phyloP scores from a whole-genome alignment of 2,329 filamentous ascomycete species.

The Metarhizium brunneum region DNA sequence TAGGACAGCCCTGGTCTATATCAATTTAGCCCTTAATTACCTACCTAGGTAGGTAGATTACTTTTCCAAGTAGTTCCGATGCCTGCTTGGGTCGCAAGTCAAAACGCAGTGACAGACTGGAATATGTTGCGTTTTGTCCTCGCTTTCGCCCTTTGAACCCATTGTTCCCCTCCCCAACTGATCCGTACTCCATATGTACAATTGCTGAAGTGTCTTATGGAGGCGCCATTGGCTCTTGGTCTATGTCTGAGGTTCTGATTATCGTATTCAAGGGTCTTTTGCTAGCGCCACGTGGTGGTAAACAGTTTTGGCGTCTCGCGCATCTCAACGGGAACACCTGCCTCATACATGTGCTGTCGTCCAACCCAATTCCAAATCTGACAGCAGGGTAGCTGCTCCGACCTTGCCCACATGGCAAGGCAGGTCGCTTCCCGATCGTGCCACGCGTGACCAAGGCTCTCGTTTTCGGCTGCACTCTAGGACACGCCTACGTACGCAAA shows the following conservation, averaged over 20 bases:
- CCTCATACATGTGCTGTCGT: neutral
- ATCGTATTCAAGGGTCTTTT: neutral
- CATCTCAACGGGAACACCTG: no score
- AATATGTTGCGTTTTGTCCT: no score
- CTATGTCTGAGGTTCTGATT: neutral
- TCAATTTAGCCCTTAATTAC: no score
- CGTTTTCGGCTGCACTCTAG: neutral
- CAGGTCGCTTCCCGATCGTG: neutral
- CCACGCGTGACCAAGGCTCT: neutral
- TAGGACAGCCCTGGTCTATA: no score
- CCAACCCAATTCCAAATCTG: neutral
- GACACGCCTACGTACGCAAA: neutral
- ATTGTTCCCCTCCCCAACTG: no score
- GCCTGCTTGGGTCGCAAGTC: no score
- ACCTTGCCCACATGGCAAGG: neutral
- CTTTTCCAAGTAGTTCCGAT: no score
- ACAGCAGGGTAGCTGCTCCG: neutral
- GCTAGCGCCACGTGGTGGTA: neutral
- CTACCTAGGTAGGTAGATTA: no score
- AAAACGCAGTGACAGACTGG: no score
- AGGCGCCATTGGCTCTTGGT: neutral
- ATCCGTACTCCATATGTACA: no score
- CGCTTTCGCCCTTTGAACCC: no score
- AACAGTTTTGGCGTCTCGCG: no score
- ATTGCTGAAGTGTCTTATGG: neutral